Evolutionary conservation across 2,329 filamentous ascomycete genomes (phyloP).

Genomic region (Helicocarpus griseus): DNA sequence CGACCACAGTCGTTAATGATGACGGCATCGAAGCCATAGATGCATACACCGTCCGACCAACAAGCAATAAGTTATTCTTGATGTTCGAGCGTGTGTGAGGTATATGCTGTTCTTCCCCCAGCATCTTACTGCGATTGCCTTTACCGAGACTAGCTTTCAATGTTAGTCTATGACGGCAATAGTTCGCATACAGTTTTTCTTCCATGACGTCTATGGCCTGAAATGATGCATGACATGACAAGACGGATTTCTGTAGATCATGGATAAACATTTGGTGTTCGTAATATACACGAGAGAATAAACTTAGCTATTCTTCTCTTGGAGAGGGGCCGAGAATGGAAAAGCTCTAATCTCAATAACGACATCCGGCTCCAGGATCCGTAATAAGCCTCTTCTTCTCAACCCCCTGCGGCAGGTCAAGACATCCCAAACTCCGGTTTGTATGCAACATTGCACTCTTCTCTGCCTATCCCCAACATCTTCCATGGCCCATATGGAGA

Average conservation of each 20-base stretch:
- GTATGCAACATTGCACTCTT: neutral
- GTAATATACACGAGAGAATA: constrained; percentile 1
- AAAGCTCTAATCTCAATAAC: no score
- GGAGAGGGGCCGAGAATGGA: no score
- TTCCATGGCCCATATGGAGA: neutral
- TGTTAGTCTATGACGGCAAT: no score
- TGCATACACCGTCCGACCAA: constrained; percentile 53
- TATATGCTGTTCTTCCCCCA: no score
- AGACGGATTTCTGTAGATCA: neutral
- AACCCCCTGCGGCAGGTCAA: neutral
- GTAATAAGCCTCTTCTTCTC: no score
- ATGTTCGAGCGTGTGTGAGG: constrained; percentile 36
- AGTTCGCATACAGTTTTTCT: no score
- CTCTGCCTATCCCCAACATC: neutral
- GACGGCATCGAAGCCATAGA: constrained; percentile 55
- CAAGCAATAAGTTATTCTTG: constrained; percentile 49
- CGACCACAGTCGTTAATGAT: constrained; percentile 52
- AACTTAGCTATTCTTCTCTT: neutral
- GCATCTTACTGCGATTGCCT: no score
- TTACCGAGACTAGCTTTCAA: no score
- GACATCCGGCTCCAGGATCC: no score
- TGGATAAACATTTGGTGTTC: neutral
- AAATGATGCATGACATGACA: neutral
- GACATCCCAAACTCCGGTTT: neutral
- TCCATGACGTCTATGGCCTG: no score